Conservation (phyloP, 352 stramenopile species). For the Globisporangium rhizosaccharum region DNA sequence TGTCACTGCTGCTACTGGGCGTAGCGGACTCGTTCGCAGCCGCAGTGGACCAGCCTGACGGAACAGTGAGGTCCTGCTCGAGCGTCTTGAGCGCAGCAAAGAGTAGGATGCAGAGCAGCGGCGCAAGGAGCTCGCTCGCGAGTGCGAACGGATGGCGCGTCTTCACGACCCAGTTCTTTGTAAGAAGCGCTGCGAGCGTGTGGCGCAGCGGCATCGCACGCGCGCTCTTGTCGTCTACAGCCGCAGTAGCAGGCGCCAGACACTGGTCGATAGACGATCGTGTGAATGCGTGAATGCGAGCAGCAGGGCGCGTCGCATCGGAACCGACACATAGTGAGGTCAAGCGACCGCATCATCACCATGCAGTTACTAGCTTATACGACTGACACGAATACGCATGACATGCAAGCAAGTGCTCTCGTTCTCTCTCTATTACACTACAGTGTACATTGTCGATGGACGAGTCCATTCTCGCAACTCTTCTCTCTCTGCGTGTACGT, state of each 20-base stretch:
- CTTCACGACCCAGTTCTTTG: slow-evolving; percentile 78
- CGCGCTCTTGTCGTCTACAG: not conserved
- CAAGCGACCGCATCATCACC: no score
- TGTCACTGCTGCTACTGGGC: not conserved
- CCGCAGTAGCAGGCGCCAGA: no score
- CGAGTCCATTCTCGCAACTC: no score
- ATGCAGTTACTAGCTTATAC: no score
- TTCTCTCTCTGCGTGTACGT: not conserved
- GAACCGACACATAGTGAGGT: no score
- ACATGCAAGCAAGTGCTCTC: no score
- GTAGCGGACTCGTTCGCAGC: slow-evolving; percentile 26
- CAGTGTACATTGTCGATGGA: no score
- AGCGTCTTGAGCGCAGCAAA: slow-evolving; percentile 64
- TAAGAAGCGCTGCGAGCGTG: slow-evolving; percentile 39
- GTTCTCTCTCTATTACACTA: no score
- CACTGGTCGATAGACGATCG: no score
- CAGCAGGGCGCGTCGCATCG: no score
- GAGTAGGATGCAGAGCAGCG: slow-evolving; percentile 66
- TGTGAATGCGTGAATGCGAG: no score
- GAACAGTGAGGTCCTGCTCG: slow-evolving; percentile 40
- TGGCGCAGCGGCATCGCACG: not conserved
- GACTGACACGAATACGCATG: no score
- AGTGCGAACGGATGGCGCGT: slow-evolving; percentile 55
- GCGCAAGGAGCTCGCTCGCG: slow-evolving; percentile 58
- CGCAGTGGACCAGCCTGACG: slow-evolving; percentile 37